A percentile compares a stretch with the other conserved stretches of the same genome.
phyloP scores from a whole-genome alignment of 805 yeast genomes.

The Tetrapisispora iriomotensis region DNA sequence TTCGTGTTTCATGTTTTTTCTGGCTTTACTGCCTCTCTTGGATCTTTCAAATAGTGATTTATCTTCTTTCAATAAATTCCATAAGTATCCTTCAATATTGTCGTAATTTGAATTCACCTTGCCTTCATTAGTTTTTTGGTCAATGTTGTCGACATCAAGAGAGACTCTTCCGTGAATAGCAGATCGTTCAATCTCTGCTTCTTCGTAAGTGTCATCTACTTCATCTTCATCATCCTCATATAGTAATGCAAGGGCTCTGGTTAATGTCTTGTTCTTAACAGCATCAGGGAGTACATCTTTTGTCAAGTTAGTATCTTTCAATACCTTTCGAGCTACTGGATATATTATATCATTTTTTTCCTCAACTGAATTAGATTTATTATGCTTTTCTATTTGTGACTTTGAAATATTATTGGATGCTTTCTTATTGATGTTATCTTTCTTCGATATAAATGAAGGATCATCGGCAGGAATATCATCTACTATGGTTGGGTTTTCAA shows the following conservation, averaged over 20 bases:
- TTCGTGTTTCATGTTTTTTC: conserved; percentile 42
- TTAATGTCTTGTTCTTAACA: conserved; percentile 46
- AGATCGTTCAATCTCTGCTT: conserved; percentile 28
- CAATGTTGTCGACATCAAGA: conserved; percentile 5
- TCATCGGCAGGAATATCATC: conserved; percentile 22
- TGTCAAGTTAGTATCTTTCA: conserved; percentile 4
- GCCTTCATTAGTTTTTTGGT: conserved; percentile 8
- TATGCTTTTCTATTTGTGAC: not conserved
- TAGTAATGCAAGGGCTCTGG: conserved; percentile 50
- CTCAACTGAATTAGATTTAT: conserved; percentile 18
- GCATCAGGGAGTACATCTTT: conserved; percentile 33
- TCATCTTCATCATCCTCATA: conserved; percentile 79
- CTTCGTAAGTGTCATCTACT: conserved; percentile 69
- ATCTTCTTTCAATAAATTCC: conserved; percentile 44
- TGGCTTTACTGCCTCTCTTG: conserved; percentile 39
- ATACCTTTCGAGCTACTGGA: conserved; percentile 2
- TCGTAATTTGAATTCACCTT: conserved; percentile 27
- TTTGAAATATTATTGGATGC: not conserved
- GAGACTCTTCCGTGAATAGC: conserved; percentile 1
- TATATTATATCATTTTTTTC: conserved; percentile 4
- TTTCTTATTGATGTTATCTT: conserved; percentile 4
- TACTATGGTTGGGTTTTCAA: conserved; percentile 50
- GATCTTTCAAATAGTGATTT: conserved; percentile 39
- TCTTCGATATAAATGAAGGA: too few species aligned
- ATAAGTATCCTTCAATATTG: conserved; percentile 44